Evolutionary conservation across 305 asterid species (phyloP).

Genomic region (Coffea humblotiana): DNA sequence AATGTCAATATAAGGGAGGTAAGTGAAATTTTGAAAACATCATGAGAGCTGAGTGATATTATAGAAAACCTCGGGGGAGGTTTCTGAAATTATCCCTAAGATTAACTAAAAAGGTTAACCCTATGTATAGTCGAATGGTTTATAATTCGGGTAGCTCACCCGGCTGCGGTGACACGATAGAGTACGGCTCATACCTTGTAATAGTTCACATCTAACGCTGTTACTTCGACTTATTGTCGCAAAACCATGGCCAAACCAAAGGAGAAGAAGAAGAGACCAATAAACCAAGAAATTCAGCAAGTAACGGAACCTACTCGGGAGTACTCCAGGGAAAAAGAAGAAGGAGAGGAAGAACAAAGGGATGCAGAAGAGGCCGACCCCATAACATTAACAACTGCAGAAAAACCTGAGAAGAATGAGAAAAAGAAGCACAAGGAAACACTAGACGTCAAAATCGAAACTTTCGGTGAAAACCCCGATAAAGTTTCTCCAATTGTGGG

Average conservation of each 20-base stretch:
- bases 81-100: too few species aligned
- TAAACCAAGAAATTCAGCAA: neutral
- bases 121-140: too few species aligned
- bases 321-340: neutral
- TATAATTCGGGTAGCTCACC: too few species aligned
- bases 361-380: neutral
- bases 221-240: too few species aligned
- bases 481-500: slow-evolving; percentile 59
- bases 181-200: neutral
- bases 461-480: slow-evolving; percentile 40
- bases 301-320: neutral
- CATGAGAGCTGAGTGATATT: too few species aligned
- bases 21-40: too few species aligned
- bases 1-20: too few species aligned
- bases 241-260: slow-evolving; percentile 21
- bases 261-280: neutral
- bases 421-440: neutral
- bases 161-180: too few species aligned
- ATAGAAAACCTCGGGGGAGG: too few species aligned
- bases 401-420: neutral
- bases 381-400: slow-evolving; percentile 5
- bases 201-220: too few species aligned
- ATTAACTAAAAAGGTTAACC: too few species aligned
- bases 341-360: neutral
- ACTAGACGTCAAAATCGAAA: slow-evolving; percentile 38